phyloP scores from a whole-genome alignment of 441 rosid species.

The Viola pubescens region DNA sequence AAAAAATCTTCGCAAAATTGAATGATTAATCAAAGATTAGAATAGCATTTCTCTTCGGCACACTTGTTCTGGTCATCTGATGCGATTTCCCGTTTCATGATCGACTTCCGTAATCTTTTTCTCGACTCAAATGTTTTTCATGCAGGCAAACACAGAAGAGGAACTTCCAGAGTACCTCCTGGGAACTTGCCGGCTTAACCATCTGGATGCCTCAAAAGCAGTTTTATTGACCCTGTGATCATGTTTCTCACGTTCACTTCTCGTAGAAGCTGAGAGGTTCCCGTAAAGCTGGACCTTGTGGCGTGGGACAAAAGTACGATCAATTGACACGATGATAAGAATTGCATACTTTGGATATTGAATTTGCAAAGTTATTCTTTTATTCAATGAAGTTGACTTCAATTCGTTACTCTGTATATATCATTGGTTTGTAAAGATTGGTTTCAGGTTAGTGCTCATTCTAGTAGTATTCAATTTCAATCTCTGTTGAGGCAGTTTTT shows the following conservation, averaged over 20 bases:
- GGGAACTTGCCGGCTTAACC: constrained; percentile 87
- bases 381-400: constrained; percentile 23
- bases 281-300: background rate
- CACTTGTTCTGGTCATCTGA: too few species aligned
- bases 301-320: background rate
- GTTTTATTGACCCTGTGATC: constrained; percentile 38
- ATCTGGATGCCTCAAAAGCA: constrained; percentile 72
- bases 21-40: background rate
- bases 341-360: background rate
- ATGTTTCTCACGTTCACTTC: background rate
- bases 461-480: background rate
- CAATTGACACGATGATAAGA: background rate
- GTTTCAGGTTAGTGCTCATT: constrained; percentile 11
- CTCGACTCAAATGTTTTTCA: constrained; percentile 1
- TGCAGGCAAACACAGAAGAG: constrained; percentile 77
- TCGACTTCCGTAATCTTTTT: background rate
- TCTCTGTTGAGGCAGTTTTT: background rate
- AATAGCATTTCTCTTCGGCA: background rate
- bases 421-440: constrained; percentile 20
- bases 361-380: constrained; percentile 27
- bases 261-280: background rate
- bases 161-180: constrained; percentile 92
- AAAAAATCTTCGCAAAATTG: background rate
- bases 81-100: background rate
- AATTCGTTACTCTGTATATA: constrained; percentile 14